These are phyloP conservation scores for Bruguiera sexangula DNA, from an alignment of 345 rosid genomes.

Conservation along the genomic window DNA sequence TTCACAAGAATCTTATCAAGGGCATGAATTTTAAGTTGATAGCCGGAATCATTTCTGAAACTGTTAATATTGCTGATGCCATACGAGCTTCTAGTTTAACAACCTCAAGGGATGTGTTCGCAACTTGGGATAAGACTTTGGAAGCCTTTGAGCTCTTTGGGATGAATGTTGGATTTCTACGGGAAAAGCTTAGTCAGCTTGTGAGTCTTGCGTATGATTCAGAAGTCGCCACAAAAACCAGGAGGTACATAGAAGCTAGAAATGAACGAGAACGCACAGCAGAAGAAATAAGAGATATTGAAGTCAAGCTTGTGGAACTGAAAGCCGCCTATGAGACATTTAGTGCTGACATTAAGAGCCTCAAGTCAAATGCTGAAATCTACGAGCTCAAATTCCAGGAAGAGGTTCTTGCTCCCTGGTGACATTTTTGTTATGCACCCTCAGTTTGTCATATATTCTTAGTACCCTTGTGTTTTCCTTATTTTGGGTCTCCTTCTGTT, in stretches of 20 bases:
- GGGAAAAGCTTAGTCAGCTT: constrained; percentile 37
- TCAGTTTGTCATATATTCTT: neutral
- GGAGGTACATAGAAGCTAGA: constrained; percentile 56
- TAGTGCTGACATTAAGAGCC: constrained; percentile 33
- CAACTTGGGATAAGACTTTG: constrained; percentile 51
- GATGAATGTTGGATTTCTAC: constrained; percentile 58
- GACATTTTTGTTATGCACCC: constrained; percentile 13
- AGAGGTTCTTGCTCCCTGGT: constrained; percentile 55
- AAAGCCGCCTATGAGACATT: constrained; percentile 35
- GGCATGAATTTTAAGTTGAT: constrained; percentile 49
- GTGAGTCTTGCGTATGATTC: constrained; percentile 44
- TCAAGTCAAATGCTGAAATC: constrained; percentile 44
- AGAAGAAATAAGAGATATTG: constrained; percentile 45
- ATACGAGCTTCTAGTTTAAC: constrained; percentile 44
- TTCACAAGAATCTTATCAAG: constrained; percentile 46
- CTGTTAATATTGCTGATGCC: constrained; percentile 48
- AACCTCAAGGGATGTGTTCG: constrained; percentile 45
- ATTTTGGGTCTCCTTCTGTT: neutral
- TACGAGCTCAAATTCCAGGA: constrained; percentile 48
- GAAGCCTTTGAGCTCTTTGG: constrained; percentile 60
- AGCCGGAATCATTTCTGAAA: constrained; percentile 52
- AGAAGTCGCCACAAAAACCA: constrained; percentile 41
- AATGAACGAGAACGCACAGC: constrained; percentile 26
- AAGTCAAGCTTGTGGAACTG: constrained; percentile 46
- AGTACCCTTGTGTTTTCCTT: neutral